Evolutionary conservation across 108 stramenopile genomes (phyloP).

Genomic region (Epipyxis sp.): DNA sequence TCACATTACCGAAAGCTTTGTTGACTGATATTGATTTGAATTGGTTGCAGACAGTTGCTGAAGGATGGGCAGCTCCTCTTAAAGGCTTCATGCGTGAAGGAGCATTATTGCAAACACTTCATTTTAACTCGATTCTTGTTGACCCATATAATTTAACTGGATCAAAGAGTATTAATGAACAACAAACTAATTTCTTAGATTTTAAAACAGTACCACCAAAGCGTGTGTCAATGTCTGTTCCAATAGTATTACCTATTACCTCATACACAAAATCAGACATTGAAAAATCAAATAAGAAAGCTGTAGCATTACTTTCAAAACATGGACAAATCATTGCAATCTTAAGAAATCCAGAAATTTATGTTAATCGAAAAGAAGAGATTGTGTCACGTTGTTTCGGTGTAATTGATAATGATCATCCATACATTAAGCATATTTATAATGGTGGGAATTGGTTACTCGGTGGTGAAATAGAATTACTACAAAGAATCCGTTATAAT

Average conservation of each 20-base stretch:
- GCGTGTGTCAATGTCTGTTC: slow-evolving; percentile 85
- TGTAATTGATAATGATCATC: slow-evolving; percentile 90
- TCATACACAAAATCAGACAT: slow-evolving; percentile 77
- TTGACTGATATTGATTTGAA: slow-evolving; percentile 94
- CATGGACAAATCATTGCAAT: slow-evolving; percentile 89
- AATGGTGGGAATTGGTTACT: slow-evolving; percentile 86
- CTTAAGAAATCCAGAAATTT: slow-evolving; percentile 85
- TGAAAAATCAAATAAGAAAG: slow-evolving; percentile 63
- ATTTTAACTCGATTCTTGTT: slow-evolving; percentile 90
- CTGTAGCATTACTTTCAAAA: slow-evolving; percentile 86
- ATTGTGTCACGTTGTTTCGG: slow-evolving; percentile 88
- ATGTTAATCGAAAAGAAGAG: slow-evolving; percentile 94
- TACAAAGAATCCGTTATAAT: slow-evolving; percentile 70
- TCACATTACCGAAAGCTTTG: slow-evolving; percentile 82
- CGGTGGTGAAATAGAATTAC: slow-evolving; percentile 89
- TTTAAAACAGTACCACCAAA: slow-evolving; percentile 60
- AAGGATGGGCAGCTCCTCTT: slow-evolving; percentile 95
- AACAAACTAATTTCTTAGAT: slow-evolving; percentile 69
- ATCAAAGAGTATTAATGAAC: slow-evolving; percentile 67
- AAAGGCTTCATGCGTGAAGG: slow-evolving; percentile 98
- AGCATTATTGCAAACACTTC: slow-evolving; percentile 83
- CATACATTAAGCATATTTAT: slow-evolving; percentile 90
- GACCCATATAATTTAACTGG: slow-evolving; percentile 92
- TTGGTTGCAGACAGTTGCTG: slow-evolving; percentile 92
- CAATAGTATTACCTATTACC: slow-evolving; percentile 85